These are phyloP conservation scores for Hypsizygus marmoreus DNA, from an alignment of 768 basidiomycete genomes.

Conservation along the genomic window DNA sequence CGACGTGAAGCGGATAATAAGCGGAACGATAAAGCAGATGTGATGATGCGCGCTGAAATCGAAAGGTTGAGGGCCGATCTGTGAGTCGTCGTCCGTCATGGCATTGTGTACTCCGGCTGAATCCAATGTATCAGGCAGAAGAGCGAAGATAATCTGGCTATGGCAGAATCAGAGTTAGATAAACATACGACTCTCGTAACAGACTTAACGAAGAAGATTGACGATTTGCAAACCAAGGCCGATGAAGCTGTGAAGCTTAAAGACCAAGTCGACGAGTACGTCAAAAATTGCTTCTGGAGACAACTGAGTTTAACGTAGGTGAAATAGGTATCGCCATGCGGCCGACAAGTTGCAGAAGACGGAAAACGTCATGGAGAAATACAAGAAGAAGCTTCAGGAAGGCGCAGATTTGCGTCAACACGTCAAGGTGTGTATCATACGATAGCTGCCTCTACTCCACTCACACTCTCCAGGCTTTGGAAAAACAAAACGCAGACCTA, in stretches of 20 bases:
- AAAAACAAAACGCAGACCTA: conserved; percentile 90
- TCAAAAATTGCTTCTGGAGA: conserved; percentile 6
- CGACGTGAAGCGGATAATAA: conserved; percentile 59
- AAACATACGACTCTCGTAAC: conserved; percentile 68
- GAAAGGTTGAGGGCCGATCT: conserved; percentile 80
- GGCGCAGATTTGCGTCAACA: conserved; percentile 86
- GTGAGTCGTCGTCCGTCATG: conserved; percentile 61
- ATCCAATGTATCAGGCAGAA: conserved; percentile 66
- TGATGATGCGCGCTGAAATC: conserved; percentile 77
- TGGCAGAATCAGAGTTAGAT: conserved; percentile 82
- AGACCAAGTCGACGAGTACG: conserved; percentile 94
- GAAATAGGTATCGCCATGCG: conserved; percentile 80
- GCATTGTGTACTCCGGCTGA: conserved; percentile 17
- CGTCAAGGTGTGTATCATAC: conserved; percentile 57
- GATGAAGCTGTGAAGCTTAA: conserved; percentile 80
- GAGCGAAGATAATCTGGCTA: conserved; percentile 88
- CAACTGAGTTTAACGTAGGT: conserved; percentile 2
- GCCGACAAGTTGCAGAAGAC: conserved; percentile 91
- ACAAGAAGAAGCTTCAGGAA: conserved; percentile 98
- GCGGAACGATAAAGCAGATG: conserved; percentile 73
- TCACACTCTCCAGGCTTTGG: conserved; percentile 65
- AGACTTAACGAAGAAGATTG: conserved; percentile 77
- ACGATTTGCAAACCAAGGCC: conserved; percentile 78
- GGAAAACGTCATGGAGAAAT: conserved; percentile 98
- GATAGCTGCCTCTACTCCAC: background rate